Base-by-base conservation (phyloP, 2,329 filamentous ascomycete species). In the Alternaria rosae region DNA sequence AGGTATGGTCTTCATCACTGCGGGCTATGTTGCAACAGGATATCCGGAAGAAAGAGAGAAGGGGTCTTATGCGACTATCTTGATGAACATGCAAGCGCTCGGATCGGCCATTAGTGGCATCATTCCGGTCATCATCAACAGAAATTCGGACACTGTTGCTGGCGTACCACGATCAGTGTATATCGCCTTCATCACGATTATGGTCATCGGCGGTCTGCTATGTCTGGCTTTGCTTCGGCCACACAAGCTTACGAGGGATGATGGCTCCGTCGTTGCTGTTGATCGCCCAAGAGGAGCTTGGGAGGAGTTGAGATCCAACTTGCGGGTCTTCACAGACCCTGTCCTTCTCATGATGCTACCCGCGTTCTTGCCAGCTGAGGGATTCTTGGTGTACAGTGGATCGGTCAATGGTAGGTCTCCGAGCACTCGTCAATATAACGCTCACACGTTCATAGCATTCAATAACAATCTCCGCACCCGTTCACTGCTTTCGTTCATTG, bases 1-100 rank as follows among this genome's bases (percentile, higher is more conserved):
- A 15, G 74, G 74, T 20, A 73, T 76, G 72, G 71, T 76, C 1
- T 76, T 76, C 48, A 74, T 76, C 53, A 75, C 73, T 15, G 72
- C 72, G 3, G 74, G 74, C 6, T 76, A 76, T 44, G 68, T 76
- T 25, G 65, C 71, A 3, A 76, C 72, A 6, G 72, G 69, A 8
- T 76, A 76, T 54, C 71, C 74, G 2, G 74, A 76, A 60, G 74
- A 76, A 45, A 69, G 59, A 30, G 73, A 76, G 13, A 74, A 74
- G 54, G 72, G 73, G 10, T 68, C 69, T 8, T 76, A 71, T 50
- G 71, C 70, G 30, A 76, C 73, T 2, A 72, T 73, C 32, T 61
- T 74, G 47, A 75, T 75, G 69, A 76, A 76, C 54, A 70, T 75
- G 68, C 72, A 76, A 61, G 72, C 71, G 9, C 51, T 75, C 20